Conservation (phyloP, 306 rosid genomes). For the Delonix regia region DNA sequence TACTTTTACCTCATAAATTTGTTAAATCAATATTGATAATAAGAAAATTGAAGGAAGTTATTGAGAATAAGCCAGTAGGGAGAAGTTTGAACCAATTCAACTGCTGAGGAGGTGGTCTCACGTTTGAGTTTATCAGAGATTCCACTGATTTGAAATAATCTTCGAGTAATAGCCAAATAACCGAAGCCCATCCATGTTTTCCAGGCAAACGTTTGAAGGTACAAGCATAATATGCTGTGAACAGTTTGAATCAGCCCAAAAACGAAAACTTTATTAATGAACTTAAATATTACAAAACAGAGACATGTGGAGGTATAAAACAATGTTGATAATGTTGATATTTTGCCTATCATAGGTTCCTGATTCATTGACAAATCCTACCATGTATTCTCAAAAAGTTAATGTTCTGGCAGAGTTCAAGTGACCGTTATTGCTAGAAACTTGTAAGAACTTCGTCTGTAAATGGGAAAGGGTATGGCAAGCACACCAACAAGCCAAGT, state of each 20-base stretch:
- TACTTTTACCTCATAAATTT: too few relatives aligned
- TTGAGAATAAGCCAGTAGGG: neutral
- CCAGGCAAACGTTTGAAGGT: neutral
- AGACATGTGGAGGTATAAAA: slow-evolving; percentile 1
- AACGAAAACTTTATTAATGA: neutral
- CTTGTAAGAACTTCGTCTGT: slow-evolving; percentile 57
- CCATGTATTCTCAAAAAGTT: slow-evolving; percentile 21
- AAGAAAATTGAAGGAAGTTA: neutral
- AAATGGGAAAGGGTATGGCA: slow-evolving; percentile 96
- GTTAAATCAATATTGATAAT: too few relatives aligned
- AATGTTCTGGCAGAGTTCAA: slow-evolving; percentile 26
- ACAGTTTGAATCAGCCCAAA: slow-evolving; percentile 7
- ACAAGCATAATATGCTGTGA: neutral
- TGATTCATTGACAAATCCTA: slow-evolving; percentile 24
- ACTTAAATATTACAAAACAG: slow-evolving; percentile 27
- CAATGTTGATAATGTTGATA: neutral
- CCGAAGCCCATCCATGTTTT: neutral
- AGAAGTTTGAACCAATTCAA: neutral
- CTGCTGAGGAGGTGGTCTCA: neutral
- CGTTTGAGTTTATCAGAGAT: neutral
- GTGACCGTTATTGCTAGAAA: slow-evolving; percentile 49
- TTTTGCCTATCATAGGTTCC: slow-evolving; percentile 16
- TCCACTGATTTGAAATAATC: neutral
- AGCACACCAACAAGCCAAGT: slow-evolving; percentile 88
- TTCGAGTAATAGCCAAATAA: too few relatives aligned